phyloP scores from a whole-genome alignment of 75 land plant genomes.

The Sequoiadendron giganteum region DNA sequence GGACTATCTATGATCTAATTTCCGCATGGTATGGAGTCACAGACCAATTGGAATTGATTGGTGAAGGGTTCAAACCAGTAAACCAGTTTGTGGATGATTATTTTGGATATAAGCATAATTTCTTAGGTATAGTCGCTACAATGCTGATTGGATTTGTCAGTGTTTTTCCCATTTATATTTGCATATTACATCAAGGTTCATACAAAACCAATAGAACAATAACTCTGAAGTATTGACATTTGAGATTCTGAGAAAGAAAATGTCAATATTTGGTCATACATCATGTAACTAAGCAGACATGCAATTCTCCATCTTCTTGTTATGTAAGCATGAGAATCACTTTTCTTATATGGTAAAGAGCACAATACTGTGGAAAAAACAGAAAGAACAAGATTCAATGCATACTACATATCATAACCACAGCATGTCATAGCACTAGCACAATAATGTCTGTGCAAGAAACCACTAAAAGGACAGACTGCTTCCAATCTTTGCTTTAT shows the following conservation, averaged over 20 bases:
- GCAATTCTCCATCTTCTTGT: no score
- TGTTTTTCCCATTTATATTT: constrained; percentile 72
- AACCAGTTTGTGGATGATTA: constrained; percentile 39
- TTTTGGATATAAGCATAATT: constrained; percentile 63
- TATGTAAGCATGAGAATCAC: no score
- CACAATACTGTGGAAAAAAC: no score
- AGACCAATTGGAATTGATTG: constrained; percentile 36
- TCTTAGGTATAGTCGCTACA: constrained; percentile 61
- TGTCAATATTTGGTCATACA: no score
- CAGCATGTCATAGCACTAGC: constrained; percentile 14
- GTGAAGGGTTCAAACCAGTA: constrained; percentile 9
- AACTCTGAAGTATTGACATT: no score
- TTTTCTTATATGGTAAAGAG: no score
- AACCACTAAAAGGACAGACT: constrained; percentile 9
- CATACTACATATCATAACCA: neutral
- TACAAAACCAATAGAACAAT: no score
- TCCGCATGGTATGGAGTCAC: constrained; percentile 62
- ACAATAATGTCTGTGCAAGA: constrained; percentile 22
- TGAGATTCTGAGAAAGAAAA: no score
- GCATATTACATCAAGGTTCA: constrained; percentile 30
- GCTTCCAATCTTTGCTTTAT: constrained; percentile 12
- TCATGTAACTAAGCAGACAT: no score
- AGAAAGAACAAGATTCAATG: no score
- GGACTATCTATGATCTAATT: constrained; percentile 88
- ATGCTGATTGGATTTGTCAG: constrained; percentile 64